Evolutionary conservation across 2,329 filamentous ascomycete species (phyloP).

Genomic region (Pseudogymnoascus destructans): DNA sequence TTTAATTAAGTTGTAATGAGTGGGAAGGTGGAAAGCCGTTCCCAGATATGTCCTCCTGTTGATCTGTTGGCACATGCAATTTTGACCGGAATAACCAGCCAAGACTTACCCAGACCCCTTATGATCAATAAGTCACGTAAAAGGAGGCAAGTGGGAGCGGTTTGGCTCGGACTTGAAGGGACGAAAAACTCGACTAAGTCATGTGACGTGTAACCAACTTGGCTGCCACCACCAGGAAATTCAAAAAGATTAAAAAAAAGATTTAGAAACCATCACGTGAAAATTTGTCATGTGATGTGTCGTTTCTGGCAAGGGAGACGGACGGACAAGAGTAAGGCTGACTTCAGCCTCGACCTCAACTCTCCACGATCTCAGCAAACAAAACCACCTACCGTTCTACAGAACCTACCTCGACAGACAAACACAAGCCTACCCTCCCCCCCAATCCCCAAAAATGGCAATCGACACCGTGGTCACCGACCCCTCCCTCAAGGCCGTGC

Average conservation of each 20-base stretch:
- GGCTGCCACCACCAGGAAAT: not conserved
- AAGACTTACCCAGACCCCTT: not conserved
- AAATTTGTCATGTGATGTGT: not conserved
- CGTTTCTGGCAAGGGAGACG: not conserved
- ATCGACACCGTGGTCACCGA: conserved; percentile 49
- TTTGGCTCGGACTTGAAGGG: not conserved
- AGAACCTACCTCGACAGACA: not conserved
- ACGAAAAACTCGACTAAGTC: not conserved
- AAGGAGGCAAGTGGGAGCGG: not conserved
- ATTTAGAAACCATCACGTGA: not conserved
- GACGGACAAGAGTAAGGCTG: not conserved
- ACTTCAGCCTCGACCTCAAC: conserved; percentile 5
- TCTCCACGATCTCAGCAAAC: not conserved
- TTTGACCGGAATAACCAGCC: not conserved
- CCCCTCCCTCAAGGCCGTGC: conserved; percentile 50
- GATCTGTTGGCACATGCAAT: not conserved
- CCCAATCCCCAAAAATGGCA: conserved; percentile 32
- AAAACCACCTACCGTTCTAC: not conserved
- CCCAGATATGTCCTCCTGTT: not conserved
- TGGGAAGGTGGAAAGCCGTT: not conserved
- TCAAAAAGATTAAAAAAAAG: not conserved
- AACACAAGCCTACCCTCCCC: not conserved
- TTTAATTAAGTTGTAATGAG: conserved; percentile 2
- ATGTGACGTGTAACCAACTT: not conserved
- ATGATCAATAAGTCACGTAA: not conserved